Percentiles rank a stretch among this genome's conserved stretches.
Conservation (phyloP, 2,329 filamentous ascomycete species). For the Colletotrichum gigasporum region DNA sequence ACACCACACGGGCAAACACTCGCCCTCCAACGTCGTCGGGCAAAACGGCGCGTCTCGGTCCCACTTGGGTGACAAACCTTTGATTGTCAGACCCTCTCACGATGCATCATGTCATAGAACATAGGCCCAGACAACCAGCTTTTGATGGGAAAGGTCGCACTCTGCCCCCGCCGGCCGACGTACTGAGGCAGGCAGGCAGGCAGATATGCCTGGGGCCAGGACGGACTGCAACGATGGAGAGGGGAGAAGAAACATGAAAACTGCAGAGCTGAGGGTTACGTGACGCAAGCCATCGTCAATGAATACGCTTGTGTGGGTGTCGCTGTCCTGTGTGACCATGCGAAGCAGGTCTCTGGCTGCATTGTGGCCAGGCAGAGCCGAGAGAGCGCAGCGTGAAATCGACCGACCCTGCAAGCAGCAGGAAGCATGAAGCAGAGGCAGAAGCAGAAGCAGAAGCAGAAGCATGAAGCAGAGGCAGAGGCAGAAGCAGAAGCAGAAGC, state of each 20-base stretch:
- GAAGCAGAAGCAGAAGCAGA: not conserved
- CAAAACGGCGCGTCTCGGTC: constrained; percentile 18
- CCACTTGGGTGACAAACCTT: constrained; percentile 19
- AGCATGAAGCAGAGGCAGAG: not conserved
- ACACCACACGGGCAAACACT: constrained; percentile 1
- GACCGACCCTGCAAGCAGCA: not conserved
- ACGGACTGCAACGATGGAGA: too few species aligned
- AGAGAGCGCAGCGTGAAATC: not conserved
- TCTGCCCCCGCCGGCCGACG: not conserved
- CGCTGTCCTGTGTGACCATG: constrained; percentile 3
- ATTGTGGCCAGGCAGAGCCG: constrained; percentile 6
- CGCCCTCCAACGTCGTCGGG: not conserved
- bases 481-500: not conserved
- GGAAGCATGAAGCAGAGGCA: not conserved
- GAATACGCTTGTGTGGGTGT: constrained; percentile 27
- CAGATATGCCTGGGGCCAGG: too few species aligned
- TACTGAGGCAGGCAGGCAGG: not conserved
- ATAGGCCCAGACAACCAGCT: not conserved
- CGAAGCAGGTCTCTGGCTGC: not conserved
- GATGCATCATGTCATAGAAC: not conserved
- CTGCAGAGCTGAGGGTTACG: constrained; percentile 15
- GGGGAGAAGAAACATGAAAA: not conserved
- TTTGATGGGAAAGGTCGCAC: not conserved
- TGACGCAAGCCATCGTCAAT: constrained; percentile 28
- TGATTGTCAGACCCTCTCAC: constrained; percentile 25